Evolutionary conservation across 106 monocot species (phyloP).

Genomic region (Chionographis japonica): DNA sequence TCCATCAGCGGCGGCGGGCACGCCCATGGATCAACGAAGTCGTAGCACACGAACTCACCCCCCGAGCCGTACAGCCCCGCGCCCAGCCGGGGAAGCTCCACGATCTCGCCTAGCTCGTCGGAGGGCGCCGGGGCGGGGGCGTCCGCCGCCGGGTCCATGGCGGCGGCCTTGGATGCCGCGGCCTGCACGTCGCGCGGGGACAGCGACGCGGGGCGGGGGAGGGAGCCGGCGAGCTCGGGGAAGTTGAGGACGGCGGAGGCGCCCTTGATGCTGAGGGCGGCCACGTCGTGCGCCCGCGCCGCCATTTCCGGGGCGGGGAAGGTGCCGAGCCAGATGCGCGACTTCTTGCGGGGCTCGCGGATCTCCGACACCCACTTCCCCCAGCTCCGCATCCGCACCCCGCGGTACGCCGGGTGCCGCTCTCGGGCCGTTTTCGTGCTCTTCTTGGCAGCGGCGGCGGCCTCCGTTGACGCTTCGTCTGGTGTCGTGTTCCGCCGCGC

Average conservation of each 20-base stretch:
- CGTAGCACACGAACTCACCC: conserved; percentile 14
- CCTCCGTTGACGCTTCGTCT: not conserved
- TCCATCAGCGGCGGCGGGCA: conserved; percentile 14
- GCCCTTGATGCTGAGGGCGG: conserved; percentile 42
- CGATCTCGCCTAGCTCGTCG: conserved; percentile 34
- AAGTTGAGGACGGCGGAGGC: conserved; percentile 42
- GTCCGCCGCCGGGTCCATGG: conserved; percentile 18
- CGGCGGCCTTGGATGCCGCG: conserved; percentile 38
- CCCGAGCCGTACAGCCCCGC: conserved; percentile 1
- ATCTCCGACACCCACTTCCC: conserved; percentile 67
- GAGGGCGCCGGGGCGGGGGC: not conserved
- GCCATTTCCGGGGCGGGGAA: conserved; percentile 55
- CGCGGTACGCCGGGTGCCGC: conserved; percentile 37
- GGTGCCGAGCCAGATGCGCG: conserved; percentile 57
- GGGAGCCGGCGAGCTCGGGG: conserved; percentile 40
- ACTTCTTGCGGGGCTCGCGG: conserved; percentile 43
- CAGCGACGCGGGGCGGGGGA: conserved; percentile 34
- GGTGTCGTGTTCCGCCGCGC: too few species aligned
- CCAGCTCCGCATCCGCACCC: conserved; percentile 49
- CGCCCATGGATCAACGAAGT: conserved; percentile 7
- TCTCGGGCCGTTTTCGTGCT: not conserved
- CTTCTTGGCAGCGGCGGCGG: not conserved
- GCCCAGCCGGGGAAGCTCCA: conserved; percentile 33
- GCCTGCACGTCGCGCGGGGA: conserved; percentile 39
- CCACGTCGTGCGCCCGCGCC: conserved; percentile 55